These are phyloP conservation scores for Botrytis cinerea DNA, from an alignment of 2,329 filamentous ascomycete species.

Conservation along the genomic window DNA sequence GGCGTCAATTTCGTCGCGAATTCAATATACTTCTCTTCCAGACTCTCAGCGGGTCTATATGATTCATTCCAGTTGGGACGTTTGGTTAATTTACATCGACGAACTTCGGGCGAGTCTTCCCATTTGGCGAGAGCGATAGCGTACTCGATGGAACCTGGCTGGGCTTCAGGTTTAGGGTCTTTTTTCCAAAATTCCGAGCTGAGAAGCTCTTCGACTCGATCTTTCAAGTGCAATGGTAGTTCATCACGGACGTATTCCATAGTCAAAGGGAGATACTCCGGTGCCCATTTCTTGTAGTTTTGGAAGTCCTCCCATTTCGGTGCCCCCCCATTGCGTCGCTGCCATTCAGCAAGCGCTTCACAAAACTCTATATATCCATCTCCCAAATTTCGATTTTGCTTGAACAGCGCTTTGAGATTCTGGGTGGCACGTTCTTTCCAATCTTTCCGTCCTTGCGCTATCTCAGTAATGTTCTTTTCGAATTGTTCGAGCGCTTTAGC, in stretches of 20 bases:
- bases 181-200: not conserved
- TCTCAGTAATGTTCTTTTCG: not conserved
- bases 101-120: not conserved
- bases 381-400: not conserved
- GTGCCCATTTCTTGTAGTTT: slow-evolving; percentile 6
- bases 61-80: not conserved
- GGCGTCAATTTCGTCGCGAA: not conserved
- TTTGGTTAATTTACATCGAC: not conserved
- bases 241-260: not conserved
- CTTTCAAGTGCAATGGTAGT: not conserved
- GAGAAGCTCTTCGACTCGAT: not conserved
- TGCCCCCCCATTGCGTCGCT: not conserved
- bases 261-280: not conserved
- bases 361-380: slow-evolving; percentile 13
- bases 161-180: not conserved
- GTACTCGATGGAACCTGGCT: not conserved
- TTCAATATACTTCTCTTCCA: not conserved
- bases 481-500: slow-evolving; percentile 6
- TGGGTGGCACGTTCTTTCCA: not conserved
- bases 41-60: not conserved
- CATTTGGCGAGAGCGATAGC: not conserved
- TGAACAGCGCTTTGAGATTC: not conserved
- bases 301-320: not conserved
- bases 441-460: not conserved
- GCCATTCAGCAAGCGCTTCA: not conserved